phyloP scores from a whole-genome alignment of 345 rosid species.

The Litchi chinensis region DNA sequence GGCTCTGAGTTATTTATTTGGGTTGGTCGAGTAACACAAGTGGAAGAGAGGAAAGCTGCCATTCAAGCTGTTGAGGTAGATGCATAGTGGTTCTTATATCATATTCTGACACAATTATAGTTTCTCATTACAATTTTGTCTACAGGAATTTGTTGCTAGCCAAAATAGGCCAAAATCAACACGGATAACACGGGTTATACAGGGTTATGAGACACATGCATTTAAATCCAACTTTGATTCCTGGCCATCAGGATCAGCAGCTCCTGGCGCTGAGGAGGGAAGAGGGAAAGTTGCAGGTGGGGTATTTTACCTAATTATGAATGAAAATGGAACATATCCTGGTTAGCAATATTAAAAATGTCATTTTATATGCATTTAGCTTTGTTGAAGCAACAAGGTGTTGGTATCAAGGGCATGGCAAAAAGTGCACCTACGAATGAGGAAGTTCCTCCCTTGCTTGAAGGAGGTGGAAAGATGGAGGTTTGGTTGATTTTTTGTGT shows the following conservation, averaged over 20 bases:
- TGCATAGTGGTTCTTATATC: constrained; percentile 16
- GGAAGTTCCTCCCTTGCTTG: constrained; percentile 94
- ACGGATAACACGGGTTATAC: constrained; percentile 74
- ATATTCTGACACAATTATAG: constrained; percentile 13
- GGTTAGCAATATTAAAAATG: constrained; percentile 27
- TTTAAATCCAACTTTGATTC: constrained; percentile 93
- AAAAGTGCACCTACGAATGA: constrained; percentile 78
- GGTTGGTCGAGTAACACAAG: constrained; percentile 97
- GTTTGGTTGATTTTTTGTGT: constrained; percentile 42
- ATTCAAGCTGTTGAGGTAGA: constrained; percentile 86
- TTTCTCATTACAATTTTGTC: constrained; percentile 33
- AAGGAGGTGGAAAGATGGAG: constrained; percentile 97
- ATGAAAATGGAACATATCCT: constrained; percentile 12
- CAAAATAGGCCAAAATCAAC: constrained; percentile 90
- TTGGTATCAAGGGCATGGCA: constrained; percentile 75
- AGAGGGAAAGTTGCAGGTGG: constrained; percentile 99
- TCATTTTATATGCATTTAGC: constrained; percentile 49
- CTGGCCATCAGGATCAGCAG: constrained; percentile 88
- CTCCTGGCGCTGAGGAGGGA: constrained; percentile 89
- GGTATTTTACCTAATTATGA: constrained; percentile 16
- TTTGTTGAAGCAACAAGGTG: constrained; percentile 94
- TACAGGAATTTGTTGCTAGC: constrained; percentile 76
- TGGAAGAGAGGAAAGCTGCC: constrained; percentile 95
- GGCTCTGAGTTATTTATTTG: constrained; percentile 92
- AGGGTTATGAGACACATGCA: constrained; percentile 90